phyloP scores from a whole-genome alignment of 495 filamentous ascomycete genomes.

The Annulohypoxylon nitens region DNA sequence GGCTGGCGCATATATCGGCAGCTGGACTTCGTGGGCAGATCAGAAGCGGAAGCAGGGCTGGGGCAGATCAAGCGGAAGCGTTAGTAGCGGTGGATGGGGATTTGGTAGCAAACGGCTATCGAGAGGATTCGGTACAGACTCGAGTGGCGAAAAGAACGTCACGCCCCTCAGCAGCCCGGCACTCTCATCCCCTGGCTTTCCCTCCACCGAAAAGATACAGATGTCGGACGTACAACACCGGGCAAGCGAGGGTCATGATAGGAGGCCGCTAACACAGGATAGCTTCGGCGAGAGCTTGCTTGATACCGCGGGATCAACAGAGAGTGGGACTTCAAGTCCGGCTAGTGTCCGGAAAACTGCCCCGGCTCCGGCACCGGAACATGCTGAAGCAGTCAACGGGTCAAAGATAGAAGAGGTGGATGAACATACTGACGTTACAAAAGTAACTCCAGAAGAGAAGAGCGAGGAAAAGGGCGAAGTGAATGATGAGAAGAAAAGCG shows the following conservation, averaged over 20 bases:
- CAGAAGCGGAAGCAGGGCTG: slow-evolving; percentile 82
- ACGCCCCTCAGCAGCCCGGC: slow-evolving; percentile 49
- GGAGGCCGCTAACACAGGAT: slow-evolving; percentile 50
- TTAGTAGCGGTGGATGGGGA: slow-evolving; percentile 52
- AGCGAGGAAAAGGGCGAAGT: not conserved
- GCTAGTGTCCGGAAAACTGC: slow-evolving; percentile 36
- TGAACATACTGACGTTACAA: not conserved
- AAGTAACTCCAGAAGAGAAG: slow-evolving; percentile 5
- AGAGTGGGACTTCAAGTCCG: slow-evolving; percentile 51
- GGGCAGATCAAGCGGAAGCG: slow-evolving; percentile 55
- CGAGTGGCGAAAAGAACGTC: slow-evolving; percentile 53
- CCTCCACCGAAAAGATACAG: slow-evolving; percentile 46
- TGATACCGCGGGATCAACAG: slow-evolving; percentile 49
- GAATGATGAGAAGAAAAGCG: slow-evolving; percentile 3
- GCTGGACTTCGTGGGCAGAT: slow-evolving; percentile 94
- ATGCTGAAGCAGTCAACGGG: slow-evolving; percentile 11
- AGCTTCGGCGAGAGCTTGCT: slow-evolving; percentile 60
- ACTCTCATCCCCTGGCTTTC: slow-evolving; percentile 42
- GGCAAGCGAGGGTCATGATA: slow-evolving; percentile 41
- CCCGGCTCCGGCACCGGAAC: not conserved
- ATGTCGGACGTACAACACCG: slow-evolving; percentile 39
- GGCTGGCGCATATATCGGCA: slow-evolving; percentile 89
- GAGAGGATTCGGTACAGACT: slow-evolving; percentile 40
- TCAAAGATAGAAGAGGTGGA: slow-evolving; percentile 6
- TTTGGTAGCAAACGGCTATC: slow-evolving; percentile 52